Evolutionary conservation across 2,329 filamentous ascomycete genomes (phyloP), one percentile per base, ranked within the genome.

Genomic region (Dactylellina parvicollis): DNA sequence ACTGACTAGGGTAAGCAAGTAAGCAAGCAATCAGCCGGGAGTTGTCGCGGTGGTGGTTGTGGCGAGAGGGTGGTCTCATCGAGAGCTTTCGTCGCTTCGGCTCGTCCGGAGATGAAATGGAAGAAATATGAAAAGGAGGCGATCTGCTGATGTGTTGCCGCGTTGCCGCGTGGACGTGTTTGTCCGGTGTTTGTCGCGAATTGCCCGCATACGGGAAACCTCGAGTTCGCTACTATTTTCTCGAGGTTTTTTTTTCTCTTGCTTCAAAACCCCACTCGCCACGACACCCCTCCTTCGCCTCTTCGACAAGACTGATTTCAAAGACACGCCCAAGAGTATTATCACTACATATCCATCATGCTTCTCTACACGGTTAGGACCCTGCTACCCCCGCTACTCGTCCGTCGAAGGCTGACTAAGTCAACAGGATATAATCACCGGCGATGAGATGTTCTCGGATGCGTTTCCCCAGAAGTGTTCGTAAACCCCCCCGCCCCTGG

Each of bases 361-460:
- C 85, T 90, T 81, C 90, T 92, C 80, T 91, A 82, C 87, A 88
- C 85, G 83, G 89, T 90, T 7, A 4, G 40, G 14, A 32, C 16
- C 26, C 28, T 12, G 12, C 30, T 38, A n/a, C 34, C 4, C 12
- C 34, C 16, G 34, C 12, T 38, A 14, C 10, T n/a, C 16, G 12
- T 14, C 4, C 16, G 3, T 38, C 34, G 4, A 14, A n/a, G 16
- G 34, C 34, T 38, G 16, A 38, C 34, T 38, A 14, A 3, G 4
- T 38, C 12, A 9, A 4, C 34, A 99, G 95, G 95, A 99, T 82
- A 84, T 95, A 79, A 82, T 97, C 83, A 91, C 88, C 83, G 91
- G 85, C 77, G 94, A 97, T 85, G 95, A 99, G 90, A 87, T 99
- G 82, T 89, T 98, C 88, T 96, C 95, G 80, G 94, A 98, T 85